These are phyloP conservation scores for Cryphonectria naterciae DNA, from an alignment of 2,329 filamentous ascomycete species.

Conservation along the genomic window DNA sequence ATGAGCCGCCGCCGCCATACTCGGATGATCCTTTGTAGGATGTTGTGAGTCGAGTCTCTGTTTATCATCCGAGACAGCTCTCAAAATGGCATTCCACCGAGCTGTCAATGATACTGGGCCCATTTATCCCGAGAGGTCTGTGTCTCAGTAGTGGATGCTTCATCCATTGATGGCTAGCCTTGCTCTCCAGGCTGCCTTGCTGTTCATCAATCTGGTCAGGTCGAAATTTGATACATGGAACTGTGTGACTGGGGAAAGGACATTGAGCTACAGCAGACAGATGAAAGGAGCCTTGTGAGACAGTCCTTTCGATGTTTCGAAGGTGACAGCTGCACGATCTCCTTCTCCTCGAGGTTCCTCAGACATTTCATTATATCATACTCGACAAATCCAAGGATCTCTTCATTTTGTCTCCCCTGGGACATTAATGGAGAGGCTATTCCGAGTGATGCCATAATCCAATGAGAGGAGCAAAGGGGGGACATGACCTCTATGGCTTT, in stretches of 20 bases:
- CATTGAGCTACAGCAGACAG: slow-evolving; percentile 13
- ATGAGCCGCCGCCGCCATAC: slow-evolving; percentile 43
- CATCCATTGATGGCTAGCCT: neutral
- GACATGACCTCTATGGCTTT: neutral
- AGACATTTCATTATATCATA: neutral
- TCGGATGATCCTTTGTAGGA: slow-evolving; percentile 42
- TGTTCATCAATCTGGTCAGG: neutral
- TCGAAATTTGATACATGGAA: slow-evolving; percentile 13
- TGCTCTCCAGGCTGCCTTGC: neutral
- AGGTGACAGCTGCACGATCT: neutral
- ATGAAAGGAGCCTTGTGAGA: slow-evolving; percentile 22
- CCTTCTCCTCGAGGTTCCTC: neutral
- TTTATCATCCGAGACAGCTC: slow-evolving; percentile 29
- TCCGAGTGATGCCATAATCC: neutral
- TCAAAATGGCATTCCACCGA: neutral
- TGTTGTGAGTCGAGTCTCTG: slow-evolving; percentile 16
- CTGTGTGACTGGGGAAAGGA: slow-evolving; percentile 21
- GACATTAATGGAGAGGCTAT: neutral
- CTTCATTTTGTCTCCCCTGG: too few species aligned
- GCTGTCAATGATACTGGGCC: slow-evolving; percentile 7
- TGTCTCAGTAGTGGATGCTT: neutral
- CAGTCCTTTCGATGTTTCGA: neutral
- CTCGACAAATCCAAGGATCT: neutral
- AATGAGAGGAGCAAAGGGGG: neutral
- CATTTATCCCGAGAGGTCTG: slow-evolving; percentile 2